phyloP scores from a whole-genome alignment of 331 rosid genomes.

The Rosa hybrid region DNA sequence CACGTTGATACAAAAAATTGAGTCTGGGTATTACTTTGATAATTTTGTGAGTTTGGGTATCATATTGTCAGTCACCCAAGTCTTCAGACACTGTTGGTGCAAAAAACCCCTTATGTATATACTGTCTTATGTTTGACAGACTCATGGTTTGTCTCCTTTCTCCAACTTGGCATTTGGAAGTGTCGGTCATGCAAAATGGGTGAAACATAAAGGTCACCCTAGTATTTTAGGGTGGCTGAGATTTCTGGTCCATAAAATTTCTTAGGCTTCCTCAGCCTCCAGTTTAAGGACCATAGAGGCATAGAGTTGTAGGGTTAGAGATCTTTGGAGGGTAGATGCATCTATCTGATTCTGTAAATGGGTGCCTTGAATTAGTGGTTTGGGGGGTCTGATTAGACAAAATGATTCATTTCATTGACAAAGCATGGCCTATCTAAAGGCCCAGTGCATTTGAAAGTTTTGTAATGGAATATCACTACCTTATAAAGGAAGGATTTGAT shows the following conservation, averaged over 20 bases:
- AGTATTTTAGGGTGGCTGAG: conserved; percentile 24
- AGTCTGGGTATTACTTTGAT: no score
- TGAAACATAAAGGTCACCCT: conserved; percentile 22
- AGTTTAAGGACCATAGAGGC: conserved; percentile 5
- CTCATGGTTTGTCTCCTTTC: not conserved
- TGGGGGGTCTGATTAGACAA: conserved; percentile 26
- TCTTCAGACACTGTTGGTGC: no score
- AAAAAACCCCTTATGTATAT: not conserved
- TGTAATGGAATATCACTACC: conserved; percentile 19
- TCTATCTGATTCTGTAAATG: conserved; percentile 19
- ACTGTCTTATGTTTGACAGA: not conserved
- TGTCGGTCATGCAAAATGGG: conserved; percentile 56
- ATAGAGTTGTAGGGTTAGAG: conserved; percentile 15
- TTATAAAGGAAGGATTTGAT: conserved; percentile 20
- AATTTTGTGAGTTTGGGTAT: no score
- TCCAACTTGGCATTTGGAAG: conserved; percentile 28
- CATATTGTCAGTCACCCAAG: no score
- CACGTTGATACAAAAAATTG: no score
- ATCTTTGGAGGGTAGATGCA: conserved; percentile 29
- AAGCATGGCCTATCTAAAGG: conserved; percentile 21
- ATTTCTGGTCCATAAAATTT: not conserved
- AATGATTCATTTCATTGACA: conserved; percentile 1
- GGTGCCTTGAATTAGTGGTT: conserved; percentile 18
- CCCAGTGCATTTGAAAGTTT: conserved; percentile 27
- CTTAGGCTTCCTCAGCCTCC: not conserved